Evolutionary conservation across 2,329 filamentous ascomycete genomes (phyloP).

Genomic region (Colletotrichum echinochloae): DNA sequence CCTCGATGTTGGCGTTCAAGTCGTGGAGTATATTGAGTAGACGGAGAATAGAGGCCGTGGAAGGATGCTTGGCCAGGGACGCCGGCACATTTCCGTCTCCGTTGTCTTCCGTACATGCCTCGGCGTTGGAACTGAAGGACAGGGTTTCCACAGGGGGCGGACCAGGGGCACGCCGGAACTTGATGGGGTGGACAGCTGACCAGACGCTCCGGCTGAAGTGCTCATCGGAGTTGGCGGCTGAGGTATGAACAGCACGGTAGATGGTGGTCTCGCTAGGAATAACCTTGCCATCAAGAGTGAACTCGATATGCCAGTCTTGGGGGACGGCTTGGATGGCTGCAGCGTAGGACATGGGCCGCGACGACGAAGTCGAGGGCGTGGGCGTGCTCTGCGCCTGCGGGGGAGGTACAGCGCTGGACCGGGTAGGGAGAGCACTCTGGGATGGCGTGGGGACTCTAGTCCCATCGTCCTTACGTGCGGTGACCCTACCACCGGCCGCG

Average conservation of each 20-base stretch:
- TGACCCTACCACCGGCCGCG: slow-evolving; percentile 86
- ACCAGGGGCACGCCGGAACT: slow-evolving; percentile 87
- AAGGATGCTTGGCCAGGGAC: slow-evolving; percentile 85
- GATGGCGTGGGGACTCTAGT: slow-evolving; percentile 87
- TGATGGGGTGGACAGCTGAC: slow-evolving; percentile 91
- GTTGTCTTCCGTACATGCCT: slow-evolving; percentile 64
- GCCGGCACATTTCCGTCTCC: slow-evolving; percentile 73
- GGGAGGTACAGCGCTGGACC: slow-evolving; percentile 55
- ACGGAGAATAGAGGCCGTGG: slow-evolving; percentile 87
- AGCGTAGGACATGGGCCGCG: slow-evolving; percentile 81
- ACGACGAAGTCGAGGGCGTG: slow-evolving; percentile 64
- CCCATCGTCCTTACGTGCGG: slow-evolving; percentile 91
- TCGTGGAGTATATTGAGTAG: slow-evolving; percentile 92
- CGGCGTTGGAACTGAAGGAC: slow-evolving; percentile 64
- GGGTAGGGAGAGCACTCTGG: slow-evolving; percentile 61
- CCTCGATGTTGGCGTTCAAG: slow-evolving; percentile 92
- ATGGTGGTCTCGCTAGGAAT: slow-evolving; percentile 95
- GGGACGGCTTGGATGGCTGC: slow-evolving; percentile 83
- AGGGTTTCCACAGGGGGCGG: slow-evolving; percentile 81
- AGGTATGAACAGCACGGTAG: slow-evolving; percentile 89
- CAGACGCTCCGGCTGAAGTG: slow-evolving; percentile 82
- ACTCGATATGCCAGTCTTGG: slow-evolving; percentile 98
- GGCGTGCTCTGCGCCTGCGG: slow-evolving; percentile 57
- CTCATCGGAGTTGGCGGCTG: slow-evolving; percentile 66
- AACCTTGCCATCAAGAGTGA: slow-evolving; percentile 85